Evolutionary conservation across 2,329 filamentous ascomycete genomes (phyloP).

Genomic region (Cercospora zeae-maydis): DNA sequence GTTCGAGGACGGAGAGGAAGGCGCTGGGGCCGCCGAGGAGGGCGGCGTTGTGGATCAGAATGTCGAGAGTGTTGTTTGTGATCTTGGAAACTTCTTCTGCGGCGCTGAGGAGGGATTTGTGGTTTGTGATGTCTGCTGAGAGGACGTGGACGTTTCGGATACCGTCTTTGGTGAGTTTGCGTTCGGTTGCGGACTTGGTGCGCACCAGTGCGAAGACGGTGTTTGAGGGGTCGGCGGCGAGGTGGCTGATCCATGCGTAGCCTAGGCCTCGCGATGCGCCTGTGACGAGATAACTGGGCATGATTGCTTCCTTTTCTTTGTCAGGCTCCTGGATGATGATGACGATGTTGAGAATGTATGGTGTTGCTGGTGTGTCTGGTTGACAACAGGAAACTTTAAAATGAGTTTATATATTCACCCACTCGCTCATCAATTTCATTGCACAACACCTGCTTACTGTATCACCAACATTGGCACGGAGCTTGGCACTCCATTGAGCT

Average conservation of each 20-base stretch:
- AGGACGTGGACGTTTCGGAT: slow-evolving; percentile 47
- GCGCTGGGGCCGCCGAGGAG: slow-evolving; percentile 16
- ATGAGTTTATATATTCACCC: too few species aligned
- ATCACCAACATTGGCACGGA: too few species aligned
- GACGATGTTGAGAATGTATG: neutral
- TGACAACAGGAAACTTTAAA: too few species aligned
- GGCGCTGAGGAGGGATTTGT: slow-evolving; percentile 39
- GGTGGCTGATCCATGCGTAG: slow-evolving; percentile 33
- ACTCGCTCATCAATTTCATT: too few species aligned
- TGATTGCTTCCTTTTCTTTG: slow-evolving; percentile 8
- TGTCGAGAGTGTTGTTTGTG: slow-evolving; percentile 30
- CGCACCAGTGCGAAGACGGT: slow-evolving; percentile 39
- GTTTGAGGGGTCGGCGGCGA: slow-evolving; percentile 32
- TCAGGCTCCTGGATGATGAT: neutral
- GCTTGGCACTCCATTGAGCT: too few species aligned
- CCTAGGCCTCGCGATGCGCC: slow-evolving; percentile 37
- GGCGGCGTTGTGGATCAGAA: slow-evolving; percentile 36
- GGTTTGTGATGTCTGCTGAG: slow-evolving; percentile 45
- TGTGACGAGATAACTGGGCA: slow-evolving; percentile 36
- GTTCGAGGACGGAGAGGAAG: slow-evolving; percentile 24
- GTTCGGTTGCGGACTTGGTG: slow-evolving; percentile 26
- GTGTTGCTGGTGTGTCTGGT: too few species aligned
- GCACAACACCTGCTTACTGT: too few species aligned
- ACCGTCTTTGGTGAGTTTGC: slow-evolving; percentile 22
- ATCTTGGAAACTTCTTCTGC: slow-evolving; percentile 24